A percentile compares a stretch with the other conserved stretches of the same genome.
Evolutionary conservation across 208 protist genomes (phyloP).

Genomic region (Acanthamoeba royreba): DNA sequence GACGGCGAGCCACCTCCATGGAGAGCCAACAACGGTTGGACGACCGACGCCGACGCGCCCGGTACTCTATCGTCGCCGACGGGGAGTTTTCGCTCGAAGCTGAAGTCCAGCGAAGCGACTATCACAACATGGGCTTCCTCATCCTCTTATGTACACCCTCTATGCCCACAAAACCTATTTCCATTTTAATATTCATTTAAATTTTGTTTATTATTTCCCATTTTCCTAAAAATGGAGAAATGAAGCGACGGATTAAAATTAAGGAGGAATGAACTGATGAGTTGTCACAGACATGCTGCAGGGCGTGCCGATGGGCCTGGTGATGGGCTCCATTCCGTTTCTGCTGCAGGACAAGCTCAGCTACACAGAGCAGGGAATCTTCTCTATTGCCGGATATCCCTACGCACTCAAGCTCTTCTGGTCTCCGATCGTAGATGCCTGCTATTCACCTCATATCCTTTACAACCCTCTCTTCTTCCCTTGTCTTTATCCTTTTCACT

Average conservation of each 20-base stretch:
- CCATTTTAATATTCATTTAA: neutral
- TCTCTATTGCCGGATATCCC: slow-evolving; percentile 66
- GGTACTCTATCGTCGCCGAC: too few species aligned
- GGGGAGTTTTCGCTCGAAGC: neutral
- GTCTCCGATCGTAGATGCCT: slow-evolving; percentile 68
- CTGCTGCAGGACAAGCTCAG: slow-evolving; percentile 48
- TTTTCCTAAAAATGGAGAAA: too few species aligned
- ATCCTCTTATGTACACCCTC: neutral
- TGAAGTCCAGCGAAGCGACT: neutral
- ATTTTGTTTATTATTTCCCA: neutral
- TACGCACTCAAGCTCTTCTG: slow-evolving; percentile 77
- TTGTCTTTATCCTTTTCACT: neutral
- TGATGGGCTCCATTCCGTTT: slow-evolving; percentile 51
- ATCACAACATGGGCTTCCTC: neutral
- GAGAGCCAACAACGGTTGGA: neutral
- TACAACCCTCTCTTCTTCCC: neutral
- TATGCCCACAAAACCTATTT: neutral
- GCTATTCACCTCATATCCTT: slow-evolving; percentile 44
- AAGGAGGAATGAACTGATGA: too few species aligned
- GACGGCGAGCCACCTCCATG: neutral
- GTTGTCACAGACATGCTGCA: slow-evolving; percentile 53
- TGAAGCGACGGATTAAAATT: too few species aligned
- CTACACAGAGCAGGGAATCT: slow-evolving; percentile 60
- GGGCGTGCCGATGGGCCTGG: slow-evolving; percentile 67
- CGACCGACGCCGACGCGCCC: too few species aligned